phyloP scores from a whole-genome alignment of 495 filamentous ascomycete species.

The Xylaria acuta region DNA sequence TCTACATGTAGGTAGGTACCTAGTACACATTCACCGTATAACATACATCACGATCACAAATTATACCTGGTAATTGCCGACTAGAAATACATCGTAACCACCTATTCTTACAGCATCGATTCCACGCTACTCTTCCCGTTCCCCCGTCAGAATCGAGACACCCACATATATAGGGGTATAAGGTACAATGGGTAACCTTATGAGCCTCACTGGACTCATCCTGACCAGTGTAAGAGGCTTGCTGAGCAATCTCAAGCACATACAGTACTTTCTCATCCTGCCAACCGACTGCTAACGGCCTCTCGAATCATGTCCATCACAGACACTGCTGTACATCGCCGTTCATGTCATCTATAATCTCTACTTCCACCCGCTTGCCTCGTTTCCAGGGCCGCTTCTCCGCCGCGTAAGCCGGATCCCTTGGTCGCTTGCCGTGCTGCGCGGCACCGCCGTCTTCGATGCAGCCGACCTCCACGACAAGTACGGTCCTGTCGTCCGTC shows the following conservation, averaged over 20 bases:
- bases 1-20: too few relatives aligned
- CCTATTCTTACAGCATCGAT: not conserved
- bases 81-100: not conserved
- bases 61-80: too few relatives aligned
- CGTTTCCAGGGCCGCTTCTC: slow-evolving; percentile 54
- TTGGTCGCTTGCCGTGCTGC: slow-evolving; percentile 31
- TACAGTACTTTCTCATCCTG: not conserved
- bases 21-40: too few relatives aligned
- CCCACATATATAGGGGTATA: not conserved
- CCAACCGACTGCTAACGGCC: not conserved
- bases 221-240: not conserved
- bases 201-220: not conserved
- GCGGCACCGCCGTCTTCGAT: slow-evolving; percentile 46
- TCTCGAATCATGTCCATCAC: not conserved
- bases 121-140: not conserved
- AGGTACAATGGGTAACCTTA: not conserved
- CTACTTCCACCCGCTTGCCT: slow-evolving; percentile 54
- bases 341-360: slow-evolving; percentile 42
- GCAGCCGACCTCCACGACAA: slow-evolving; percentile 51
- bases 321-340: slow-evolving; percentile 1
- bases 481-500: slow-evolving; percentile 61
- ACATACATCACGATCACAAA: too few relatives aligned
- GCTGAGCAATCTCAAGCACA: not conserved
- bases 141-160: not conserved
- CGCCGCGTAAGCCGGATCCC: slow-evolving; percentile 47